These are phyloP conservation scores for Vinca major DNA, from an alignment of 305 asterid species.

Conservation along the genomic window DNA sequence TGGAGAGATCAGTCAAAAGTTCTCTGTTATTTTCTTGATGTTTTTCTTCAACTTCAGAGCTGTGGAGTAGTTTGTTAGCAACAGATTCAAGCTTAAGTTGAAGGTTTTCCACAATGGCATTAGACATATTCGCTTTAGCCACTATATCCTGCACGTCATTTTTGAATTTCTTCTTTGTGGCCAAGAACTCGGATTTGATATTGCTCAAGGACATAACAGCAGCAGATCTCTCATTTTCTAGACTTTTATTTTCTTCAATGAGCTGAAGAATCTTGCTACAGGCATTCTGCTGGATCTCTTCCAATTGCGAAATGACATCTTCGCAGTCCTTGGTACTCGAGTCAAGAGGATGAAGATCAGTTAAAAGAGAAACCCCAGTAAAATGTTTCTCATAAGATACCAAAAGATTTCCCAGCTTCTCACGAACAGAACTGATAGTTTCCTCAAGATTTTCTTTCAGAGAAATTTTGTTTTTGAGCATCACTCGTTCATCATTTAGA, in stretches of 20 bases:
- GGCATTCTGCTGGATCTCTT: conserved; percentile 49
- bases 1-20: conserved; percentile 59
- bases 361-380: conserved; percentile 20
- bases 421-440: conserved; percentile 37
- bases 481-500: conserved; percentile 37
- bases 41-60: conserved; percentile 54
- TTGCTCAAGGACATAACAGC: conserved; percentile 48
- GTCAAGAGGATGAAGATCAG: conserved; percentile 24
- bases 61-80: conserved; percentile 42
- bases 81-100: conserved; percentile 62
- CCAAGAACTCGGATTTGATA: conserved; percentile 55
- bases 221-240: conserved; percentile 46
- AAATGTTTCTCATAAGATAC: conserved; percentile 32
- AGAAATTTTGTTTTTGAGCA: conserved; percentile 41
- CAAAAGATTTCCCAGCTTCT: conserved; percentile 44
- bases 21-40: conserved; percentile 35
- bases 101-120: conserved; percentile 63
- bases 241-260: conserved; percentile 54
- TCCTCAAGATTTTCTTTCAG: conserved; percentile 48
- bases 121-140: conserved; percentile 44
- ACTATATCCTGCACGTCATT: conserved; percentile 40
- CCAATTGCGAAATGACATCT: conserved; percentile 46
- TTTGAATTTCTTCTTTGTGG: conserved; percentile 50
- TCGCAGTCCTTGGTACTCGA: conserved; percentile 32
- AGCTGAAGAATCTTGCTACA: conserved; percentile 37